These are phyloP conservation scores for Aspergillus costaricaensis DNA, from an alignment of 2,329 filamentous ascomycete species.

Conservation along the genomic window DNA sequence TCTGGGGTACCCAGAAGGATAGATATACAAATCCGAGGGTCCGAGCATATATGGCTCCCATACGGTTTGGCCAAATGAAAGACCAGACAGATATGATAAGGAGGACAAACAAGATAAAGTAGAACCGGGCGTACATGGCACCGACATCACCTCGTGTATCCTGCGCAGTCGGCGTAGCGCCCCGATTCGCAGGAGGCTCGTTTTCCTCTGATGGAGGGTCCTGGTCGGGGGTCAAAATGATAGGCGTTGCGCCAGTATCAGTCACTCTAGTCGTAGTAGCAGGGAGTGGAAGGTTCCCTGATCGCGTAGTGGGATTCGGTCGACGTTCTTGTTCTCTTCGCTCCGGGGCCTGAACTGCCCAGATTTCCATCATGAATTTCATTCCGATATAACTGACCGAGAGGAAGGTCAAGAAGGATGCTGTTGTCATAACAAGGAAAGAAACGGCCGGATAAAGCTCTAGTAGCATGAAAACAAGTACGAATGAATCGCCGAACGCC, in stretches of 20 bases:
- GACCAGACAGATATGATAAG: conserved; percentile 63
- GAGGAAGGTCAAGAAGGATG: conserved; percentile 61
- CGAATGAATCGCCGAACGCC: conserved; percentile 62
- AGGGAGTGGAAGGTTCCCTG: conserved; percentile 51
- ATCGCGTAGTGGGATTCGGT: conserved; percentile 31
- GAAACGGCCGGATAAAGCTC: conserved; percentile 58
- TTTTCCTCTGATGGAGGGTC: conserved; percentile 48
- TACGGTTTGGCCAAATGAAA: conserved; percentile 55
- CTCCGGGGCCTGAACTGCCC: conserved; percentile 59
- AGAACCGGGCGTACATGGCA: conserved; percentile 63
- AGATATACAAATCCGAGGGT: conserved; percentile 72
- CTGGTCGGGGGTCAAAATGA: conserved; percentile 63
- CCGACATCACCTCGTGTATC: conserved; percentile 53
- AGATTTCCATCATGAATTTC: conserved; percentile 68
- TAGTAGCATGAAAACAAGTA: conserved; percentile 57
- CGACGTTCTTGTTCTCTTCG: conserved; percentile 39
- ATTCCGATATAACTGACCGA: conserved; percentile 65
- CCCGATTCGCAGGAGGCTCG: conserved; percentile 32
- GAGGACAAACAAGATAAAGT: conserved; percentile 59
- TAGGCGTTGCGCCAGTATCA: conserved; percentile 54
- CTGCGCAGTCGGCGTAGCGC: conserved; percentile 35
- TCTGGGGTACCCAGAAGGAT: conserved; percentile 91
- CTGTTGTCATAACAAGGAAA: conserved; percentile 57
- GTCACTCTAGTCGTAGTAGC: conserved; percentile 49
- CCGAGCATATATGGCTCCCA: conserved; percentile 60